Base-by-base conservation (phyloP, 2,329 filamentous ascomycete genomes). In the Thielaviopsis punctulata region DNA sequence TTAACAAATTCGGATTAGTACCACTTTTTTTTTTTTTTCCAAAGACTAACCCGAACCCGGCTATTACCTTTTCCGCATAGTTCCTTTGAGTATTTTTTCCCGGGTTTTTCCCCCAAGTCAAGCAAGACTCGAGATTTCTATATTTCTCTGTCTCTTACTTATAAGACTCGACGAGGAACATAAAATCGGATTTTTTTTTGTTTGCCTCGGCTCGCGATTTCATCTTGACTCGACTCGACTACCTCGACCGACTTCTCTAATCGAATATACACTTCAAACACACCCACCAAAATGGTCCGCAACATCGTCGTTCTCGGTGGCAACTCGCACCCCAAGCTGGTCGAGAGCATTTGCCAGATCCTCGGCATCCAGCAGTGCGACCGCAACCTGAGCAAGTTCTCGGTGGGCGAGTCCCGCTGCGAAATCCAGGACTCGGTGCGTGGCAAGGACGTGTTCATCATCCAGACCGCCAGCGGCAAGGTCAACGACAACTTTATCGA, bases 371-470 rank as follows among this genome's bases (percentile, higher is more conserved):
- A 87, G n/a, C 73, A 79, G 19, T 86, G 87, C 60, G 82, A 88
- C 62, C 84, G 90, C 59, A 80, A 89, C 56, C 79, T 96, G 48
- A 78, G 75, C 63, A 95, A 95, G 70, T 98, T 98, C 71, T 86
- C 88, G 27, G 87, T 92, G 50, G 92, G 92, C 59, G 92, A 96
- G 71, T 94, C 86, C 59, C 81, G 90, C 52, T 90, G 94, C 57
- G 92, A 96, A 68, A 94, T 98, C 62, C 78, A 89, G 65, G 92
- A 98, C 68, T 95, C 88, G 13, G 92, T 98, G 49, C 84, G 92
- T 60, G 92, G 86, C 60, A 98, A 98, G 67, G 92, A 98, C 79
- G 92, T 95, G 65, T 98, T 93, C 71, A 95, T 96, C 64, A 87
- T 98, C 62, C 90, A 96, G 68, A 92, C 87, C 43, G 88, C 87